phyloP scores from a whole-genome alignment of 352 stramenopile genomes.

The Phytophthora agathidicida region DNA sequence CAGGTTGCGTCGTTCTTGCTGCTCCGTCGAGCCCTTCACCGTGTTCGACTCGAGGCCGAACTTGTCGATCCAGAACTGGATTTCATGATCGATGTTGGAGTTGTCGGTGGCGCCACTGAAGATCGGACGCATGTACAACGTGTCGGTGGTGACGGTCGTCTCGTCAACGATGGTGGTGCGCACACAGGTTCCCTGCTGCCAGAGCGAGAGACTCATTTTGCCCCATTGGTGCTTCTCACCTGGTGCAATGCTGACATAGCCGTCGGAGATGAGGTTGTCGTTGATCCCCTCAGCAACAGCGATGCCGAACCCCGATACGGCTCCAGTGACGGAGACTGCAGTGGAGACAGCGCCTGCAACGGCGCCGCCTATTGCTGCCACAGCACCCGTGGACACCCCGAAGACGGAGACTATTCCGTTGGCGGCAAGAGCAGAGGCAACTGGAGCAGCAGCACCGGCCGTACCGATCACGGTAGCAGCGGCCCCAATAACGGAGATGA shows the following conservation, averaged over 20 bases:
- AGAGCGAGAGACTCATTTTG: slow-evolving; percentile 55
- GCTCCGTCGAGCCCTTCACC: slow-evolving; percentile 19
- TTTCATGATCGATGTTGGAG: slow-evolving; percentile 45
- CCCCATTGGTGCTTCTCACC: slow-evolving; percentile 37
- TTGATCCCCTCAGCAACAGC: slow-evolving; percentile 40
- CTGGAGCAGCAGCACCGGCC: slow-evolving; percentile 33
- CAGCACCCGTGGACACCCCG: slow-evolving; percentile 33
- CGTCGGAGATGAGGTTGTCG: slow-evolving; percentile 39
- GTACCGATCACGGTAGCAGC: slow-evolving; percentile 33
- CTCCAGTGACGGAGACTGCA: slow-evolving; percentile 26
- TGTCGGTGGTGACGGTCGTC: too few species aligned
- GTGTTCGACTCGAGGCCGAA: slow-evolving; percentile 28
- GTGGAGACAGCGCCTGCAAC: slow-evolving; percentile 20
- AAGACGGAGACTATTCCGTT: slow-evolving; percentile 41
- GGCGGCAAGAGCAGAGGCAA: slow-evolving; percentile 28
- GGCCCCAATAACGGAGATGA: slow-evolving; percentile 33
- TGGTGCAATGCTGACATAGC: slow-evolving; percentile 38
- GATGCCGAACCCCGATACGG: slow-evolving; percentile 43
- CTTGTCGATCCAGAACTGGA: slow-evolving; percentile 58
- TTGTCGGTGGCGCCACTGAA: slow-evolving; percentile 39
- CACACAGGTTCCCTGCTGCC: slow-evolving; percentile 62
- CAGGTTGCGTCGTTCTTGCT: slow-evolving; percentile 11
- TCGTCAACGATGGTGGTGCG: too few species aligned
- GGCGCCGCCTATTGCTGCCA: slow-evolving; percentile 27
- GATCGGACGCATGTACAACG: too few species aligned